Evolutionary conservation across 331 rosid genomes (phyloP).

Genomic region (Arachis monticola): DNA sequence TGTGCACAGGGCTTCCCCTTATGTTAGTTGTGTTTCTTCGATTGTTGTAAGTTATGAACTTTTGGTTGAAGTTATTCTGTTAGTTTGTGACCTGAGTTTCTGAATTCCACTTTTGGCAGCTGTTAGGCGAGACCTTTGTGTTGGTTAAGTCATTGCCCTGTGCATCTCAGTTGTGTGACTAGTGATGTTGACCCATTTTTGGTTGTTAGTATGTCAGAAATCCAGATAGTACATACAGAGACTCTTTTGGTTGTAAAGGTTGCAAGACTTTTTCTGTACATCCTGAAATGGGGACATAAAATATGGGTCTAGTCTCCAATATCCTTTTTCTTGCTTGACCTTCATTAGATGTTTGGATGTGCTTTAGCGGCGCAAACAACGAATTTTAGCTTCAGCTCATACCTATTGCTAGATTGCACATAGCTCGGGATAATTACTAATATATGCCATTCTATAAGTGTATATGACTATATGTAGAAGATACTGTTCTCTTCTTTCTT

Average conservation of each 20-base stretch:
- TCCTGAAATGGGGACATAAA: no score
- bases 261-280: no score
- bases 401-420: constrained; percentile 24
- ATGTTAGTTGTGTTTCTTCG: background rate
- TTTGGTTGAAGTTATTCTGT: constrained; percentile 22
- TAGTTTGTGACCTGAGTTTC: constrained; percentile 10
- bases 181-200: no score
- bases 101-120: constrained; percentile 9
- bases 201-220: no score
- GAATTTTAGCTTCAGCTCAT: constrained; percentile 22
- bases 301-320: no score
- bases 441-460: background rate
- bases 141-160: background rate
- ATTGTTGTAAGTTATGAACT: background rate
- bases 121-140: background rate
- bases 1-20: no score
- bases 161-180: background rate
- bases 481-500: constrained; percentile 7
- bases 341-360: constrained; percentile 13
- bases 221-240: no score
- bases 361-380: background rate
- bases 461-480: background rate
- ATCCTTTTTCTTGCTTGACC: constrained; percentile 1
- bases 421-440: constrained; percentile 17
- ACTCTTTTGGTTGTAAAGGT: no score